Percentiles rank a stretch among this genome's conserved stretches.
These are phyloP conservation scores for Colletotrichum tamarilloi DNA, from an alignment of 2,329 filamentous ascomycete genomes.

Conservation along the genomic window DNA sequence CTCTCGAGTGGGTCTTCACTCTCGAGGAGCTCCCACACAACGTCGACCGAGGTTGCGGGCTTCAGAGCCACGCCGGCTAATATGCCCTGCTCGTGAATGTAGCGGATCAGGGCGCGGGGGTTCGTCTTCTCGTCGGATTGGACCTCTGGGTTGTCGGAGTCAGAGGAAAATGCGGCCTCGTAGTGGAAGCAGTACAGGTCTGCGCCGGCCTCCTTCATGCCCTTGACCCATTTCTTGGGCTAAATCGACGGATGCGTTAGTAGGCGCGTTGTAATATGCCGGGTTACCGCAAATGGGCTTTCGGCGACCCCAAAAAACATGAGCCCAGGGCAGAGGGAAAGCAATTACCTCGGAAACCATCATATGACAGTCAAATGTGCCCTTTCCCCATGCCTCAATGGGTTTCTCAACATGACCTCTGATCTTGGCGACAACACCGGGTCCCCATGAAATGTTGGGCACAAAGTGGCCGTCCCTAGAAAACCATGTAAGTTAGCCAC, in stretches of 20 bases:
- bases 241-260: slow-evolving; percentile 47
- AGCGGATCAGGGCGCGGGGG: slow-evolving; percentile 86
- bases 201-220: slow-evolving; percentile 93
- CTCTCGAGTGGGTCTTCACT: slow-evolving; percentile 77
- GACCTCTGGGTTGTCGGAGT: slow-evolving; percentile 81
- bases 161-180: slow-evolving; percentile 91
- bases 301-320: not conserved
- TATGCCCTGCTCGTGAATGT: slow-evolving; percentile 90
- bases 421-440: slow-evolving; percentile 95
- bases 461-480: slow-evolving; percentile 97
- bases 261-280: not conserved
- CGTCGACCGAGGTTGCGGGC: slow-evolving; percentile 89
- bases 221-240: slow-evolving; percentile 98
- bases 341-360: slow-evolving; percentile 92
- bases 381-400: slow-evolving; percentile 75
- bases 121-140: slow-evolving; percentile 78
- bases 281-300: not conserved
- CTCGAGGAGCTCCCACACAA: slow-evolving; percentile 91
- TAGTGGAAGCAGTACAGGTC: slow-evolving; percentile 99
- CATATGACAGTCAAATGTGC: slow-evolving; percentile 99
- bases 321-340: not conserved
- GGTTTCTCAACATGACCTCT: slow-evolving; percentile 85
- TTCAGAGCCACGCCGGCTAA: slow-evolving; percentile 96
- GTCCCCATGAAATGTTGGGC: slow-evolving; percentile 96
- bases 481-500: slow-evolving; percentile 3